A percentile compares a stretch with the other conserved stretches of the same genome.
These are phyloP conservation scores for Xylaria sp. DNA, from an alignment of 2,329 filamentous ascomycete genomes.

Conservation along the genomic window DNA sequence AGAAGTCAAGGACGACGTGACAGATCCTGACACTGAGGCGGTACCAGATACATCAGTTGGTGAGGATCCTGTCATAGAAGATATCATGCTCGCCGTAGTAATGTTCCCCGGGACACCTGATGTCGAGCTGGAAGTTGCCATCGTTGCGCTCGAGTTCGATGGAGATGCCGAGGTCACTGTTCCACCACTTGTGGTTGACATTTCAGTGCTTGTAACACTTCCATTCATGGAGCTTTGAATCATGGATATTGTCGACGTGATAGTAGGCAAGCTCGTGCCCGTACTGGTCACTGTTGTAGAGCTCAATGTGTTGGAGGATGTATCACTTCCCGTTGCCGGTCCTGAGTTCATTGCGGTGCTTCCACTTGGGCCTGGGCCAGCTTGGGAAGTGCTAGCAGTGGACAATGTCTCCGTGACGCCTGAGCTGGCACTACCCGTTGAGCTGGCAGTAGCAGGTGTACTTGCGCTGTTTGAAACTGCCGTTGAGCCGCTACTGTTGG, in stretches of 20 bases:
- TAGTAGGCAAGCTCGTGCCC: constrained; percentile 5
- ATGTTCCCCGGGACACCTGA: constrained; percentile 1
- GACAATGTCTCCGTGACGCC: not conserved
- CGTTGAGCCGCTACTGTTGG: not conserved
- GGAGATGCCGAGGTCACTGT: not conserved
- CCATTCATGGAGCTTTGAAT: constrained; percentile 8
- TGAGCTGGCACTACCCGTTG: not conserved
- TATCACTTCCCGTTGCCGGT: not conserved
- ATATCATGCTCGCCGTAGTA: not conserved
- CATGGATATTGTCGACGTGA: constrained; percentile 17
- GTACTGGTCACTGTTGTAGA: constrained; percentile 15
- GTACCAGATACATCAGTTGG: constrained; percentile 7
- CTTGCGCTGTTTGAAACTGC: not conserved
- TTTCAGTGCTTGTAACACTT: not conserved
- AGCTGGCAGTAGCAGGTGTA: not conserved
- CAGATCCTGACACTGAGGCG: constrained; percentile 7
- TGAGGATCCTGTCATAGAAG: not conserved
- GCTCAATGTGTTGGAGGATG: not conserved
- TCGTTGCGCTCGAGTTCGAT: constrained; percentile 14
- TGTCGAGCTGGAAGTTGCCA: not conserved
- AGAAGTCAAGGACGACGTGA: not conserved
- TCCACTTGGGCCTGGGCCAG: not conserved
- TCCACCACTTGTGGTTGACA: not conserved
- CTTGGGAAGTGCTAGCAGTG: not conserved
- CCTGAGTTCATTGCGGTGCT: not conserved